Base-by-base conservation (phyloP, 768 basidiomycete species). In the Chalciporus sphaerocephalus region DNA sequence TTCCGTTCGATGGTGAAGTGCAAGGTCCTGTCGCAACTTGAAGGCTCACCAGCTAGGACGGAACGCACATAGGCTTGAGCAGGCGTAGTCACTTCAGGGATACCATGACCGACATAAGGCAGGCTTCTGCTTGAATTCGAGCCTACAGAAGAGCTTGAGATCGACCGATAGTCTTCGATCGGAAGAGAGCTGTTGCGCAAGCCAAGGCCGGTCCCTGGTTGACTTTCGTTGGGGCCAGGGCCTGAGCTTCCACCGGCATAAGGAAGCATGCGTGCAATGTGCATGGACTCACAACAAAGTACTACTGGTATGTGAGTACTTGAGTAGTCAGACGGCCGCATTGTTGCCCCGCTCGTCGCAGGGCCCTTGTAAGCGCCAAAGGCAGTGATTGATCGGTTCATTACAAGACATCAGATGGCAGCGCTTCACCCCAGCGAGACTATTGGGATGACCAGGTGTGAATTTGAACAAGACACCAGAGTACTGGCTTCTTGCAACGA, bases 1-100 rank as follows among this genome's bases (percentile, higher is more conserved):
- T 30, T 55, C 30, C 53, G 53, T 50, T 58, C 58, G 38, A 50
- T 50, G n/a, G 44, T 56, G 30, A 46, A 41, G 37, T 48, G 32
- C 20, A 64, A 25, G 17, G 42, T 10, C n/a, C 27, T 39, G 36
- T 55, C 39, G 36, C 38, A 35, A n/a, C n/a, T n/a, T n/a, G n/a
- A n/a, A 25, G 11, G 15, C 23, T 47, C 51, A 11, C 55, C 47
- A 36, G 48, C 41, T 20, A 28, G 50, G 25, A 50, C 36, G 16
- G 53, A 42, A 16, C 22, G 50, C 15, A 45, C 60, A 44, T 55
- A 56, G 1, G 52, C 56, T 42, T 62, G 58, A 21, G 56, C 55
- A 30, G 52, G 55, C 15, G 58, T 63, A 16, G 51, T 41, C 15
- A 21, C 41, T 6, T 40, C 30, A 23, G 22, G 30, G n/a, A n/a